A percentile compares a stretch with the other conserved stretches of the same genome.
Evolutionary conservation across 192 early-diverging fungal species (phyloP).

Genomic region (Geranomyces variabilis): DNA sequence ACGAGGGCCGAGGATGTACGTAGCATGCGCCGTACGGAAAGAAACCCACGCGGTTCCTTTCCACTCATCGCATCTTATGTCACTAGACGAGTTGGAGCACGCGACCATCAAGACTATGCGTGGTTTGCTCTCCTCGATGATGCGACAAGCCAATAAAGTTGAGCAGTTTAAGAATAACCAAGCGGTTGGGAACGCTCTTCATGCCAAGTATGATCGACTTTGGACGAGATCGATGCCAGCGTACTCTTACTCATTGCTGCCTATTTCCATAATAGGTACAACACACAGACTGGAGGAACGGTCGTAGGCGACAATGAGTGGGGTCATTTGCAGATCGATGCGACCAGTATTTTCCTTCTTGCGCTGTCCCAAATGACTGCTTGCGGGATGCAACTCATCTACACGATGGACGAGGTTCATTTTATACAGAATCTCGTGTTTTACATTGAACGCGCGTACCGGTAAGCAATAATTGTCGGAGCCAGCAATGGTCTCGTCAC

Average conservation of each 20-base stretch:
- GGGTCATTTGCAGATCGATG: conserved; percentile 90
- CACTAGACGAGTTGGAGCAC: conserved; percentile 80
- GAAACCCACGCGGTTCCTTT: background rate
- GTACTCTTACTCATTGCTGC: background rate
- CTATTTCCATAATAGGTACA: conserved; percentile 53
- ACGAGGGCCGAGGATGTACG: conserved; percentile 78
- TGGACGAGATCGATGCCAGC: background rate
- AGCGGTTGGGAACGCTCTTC: conserved; percentile 70
- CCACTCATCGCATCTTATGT: background rate
- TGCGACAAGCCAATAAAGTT: conserved; percentile 81
- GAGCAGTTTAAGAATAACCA: conserved; percentile 85
- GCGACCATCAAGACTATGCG: conserved; percentile 86
- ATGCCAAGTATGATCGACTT: conserved; percentile 66
- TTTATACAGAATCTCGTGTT: conserved; percentile 85
- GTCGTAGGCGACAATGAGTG: conserved; percentile 84
- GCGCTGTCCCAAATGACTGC: conserved; percentile 84
- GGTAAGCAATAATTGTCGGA: conserved; percentile 6
- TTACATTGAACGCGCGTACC: conserved; percentile 73
- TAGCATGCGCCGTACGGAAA: background rate
- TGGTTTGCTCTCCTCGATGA: conserved; percentile 78
- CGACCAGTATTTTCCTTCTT: conserved; percentile 80
- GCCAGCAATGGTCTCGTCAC: background rate
- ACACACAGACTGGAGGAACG: conserved; percentile 79
- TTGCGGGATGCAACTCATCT: conserved; percentile 73
- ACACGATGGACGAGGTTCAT: conserved; percentile 83